phyloP scores from a whole-genome alignment of 2,329 filamentous ascomycete genomes.

The Stromatinia cepivora region DNA sequence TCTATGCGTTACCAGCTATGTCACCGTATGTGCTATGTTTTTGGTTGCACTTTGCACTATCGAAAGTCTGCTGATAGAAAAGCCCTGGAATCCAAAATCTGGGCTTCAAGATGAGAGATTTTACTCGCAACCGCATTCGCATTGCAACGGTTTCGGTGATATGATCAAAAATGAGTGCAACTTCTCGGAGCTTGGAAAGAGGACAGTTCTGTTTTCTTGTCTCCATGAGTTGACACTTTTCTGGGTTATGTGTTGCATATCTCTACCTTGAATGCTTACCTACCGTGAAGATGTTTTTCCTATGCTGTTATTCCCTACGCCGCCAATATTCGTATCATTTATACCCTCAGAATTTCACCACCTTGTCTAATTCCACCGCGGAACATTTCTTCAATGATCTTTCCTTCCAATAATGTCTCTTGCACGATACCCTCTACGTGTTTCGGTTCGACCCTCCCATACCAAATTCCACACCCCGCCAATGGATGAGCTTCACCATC shows the following conservation, averaged over 20 bases:
- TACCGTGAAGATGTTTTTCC: background rate
- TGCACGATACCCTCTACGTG: slow-evolving; percentile 74
- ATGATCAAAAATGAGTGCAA: background rate
- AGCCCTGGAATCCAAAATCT: background rate
- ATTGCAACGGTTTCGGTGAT: background rate
- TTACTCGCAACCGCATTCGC: background rate
- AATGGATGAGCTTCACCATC: slow-evolving; percentile 55
- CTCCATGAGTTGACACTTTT: background rate
- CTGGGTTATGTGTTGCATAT: background rate
- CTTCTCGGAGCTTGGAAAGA: background rate
- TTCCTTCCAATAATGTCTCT: slow-evolving; percentile 68
- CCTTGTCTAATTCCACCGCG: slow-evolving; percentile 64
- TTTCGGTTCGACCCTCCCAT: slow-evolving; percentile 72
- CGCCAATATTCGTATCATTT: background rate
- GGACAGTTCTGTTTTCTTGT: background rate
- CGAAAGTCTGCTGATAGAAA: background rate
- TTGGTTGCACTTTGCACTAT: background rate
- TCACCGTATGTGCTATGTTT: background rate
- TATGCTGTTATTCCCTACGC: background rate
- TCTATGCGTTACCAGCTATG: too few relatives aligned
- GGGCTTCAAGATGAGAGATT: background rate
- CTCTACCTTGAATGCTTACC: background rate
- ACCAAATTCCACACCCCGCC: slow-evolving; percentile 76
- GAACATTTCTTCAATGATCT: slow-evolving; percentile 69
- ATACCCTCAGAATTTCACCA: slow-evolving; percentile 49